Evolutionary conservation across 73 alveolate genomes (phyloP).

Genomic region (Tetrahymena elliotti): DNA sequence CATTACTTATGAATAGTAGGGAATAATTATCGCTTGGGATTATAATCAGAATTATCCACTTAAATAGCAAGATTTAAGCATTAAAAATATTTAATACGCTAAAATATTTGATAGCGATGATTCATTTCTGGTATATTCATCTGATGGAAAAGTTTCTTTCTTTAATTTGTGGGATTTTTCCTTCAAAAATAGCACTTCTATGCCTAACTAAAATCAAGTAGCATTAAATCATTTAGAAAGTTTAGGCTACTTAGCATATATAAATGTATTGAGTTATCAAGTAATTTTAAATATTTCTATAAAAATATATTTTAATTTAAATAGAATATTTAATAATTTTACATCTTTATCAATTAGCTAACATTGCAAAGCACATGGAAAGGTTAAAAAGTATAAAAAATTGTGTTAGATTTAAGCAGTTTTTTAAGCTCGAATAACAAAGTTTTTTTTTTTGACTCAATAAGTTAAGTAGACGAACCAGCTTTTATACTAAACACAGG

Average conservation of each 20-base stretch:
- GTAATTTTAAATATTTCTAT: background rate
- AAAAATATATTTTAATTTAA: background rate
- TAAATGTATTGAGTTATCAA: background rate
- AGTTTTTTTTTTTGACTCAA: background rate
- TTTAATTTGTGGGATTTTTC: background rate
- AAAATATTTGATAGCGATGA: background rate
- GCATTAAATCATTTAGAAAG: background rate
- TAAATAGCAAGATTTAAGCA: background rate
- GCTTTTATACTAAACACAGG: background rate
- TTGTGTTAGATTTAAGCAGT: background rate
- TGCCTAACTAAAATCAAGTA: background rate
- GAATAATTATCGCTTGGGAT: background rate
- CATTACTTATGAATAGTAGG: background rate
- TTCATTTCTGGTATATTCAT: background rate
- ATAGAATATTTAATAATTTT: background rate
- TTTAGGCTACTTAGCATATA: background rate
- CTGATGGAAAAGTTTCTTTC: background rate
- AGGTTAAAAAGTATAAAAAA: background rate
- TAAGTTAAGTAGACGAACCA: background rate
- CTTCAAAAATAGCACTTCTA: background rate
- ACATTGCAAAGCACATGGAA: background rate
- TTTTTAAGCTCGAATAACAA: background rate
- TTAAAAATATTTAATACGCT: background rate
- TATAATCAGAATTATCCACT: background rate
- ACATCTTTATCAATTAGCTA: background rate